Conservation (phyloP, 805 yeast genomes). For the Tetrapisispora arboricola region DNA sequence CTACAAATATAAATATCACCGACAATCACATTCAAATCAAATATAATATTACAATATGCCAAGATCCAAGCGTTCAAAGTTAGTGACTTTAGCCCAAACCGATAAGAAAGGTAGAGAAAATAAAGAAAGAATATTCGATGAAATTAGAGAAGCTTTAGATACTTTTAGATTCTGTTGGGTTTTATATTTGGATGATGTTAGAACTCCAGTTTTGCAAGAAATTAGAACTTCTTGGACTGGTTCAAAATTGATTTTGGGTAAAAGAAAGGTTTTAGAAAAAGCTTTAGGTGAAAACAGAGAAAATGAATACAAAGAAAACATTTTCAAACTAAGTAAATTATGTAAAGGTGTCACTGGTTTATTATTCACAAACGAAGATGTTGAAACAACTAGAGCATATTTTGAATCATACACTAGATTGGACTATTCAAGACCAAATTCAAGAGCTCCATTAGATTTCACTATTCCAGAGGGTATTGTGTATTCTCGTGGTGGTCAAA, state of each 20-base stretch:
- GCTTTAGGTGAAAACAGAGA: constrained; percentile 83
- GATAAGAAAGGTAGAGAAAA: constrained; percentile 92
- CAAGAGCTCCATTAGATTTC: constrained; percentile 73
- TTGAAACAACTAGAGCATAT: constrained; percentile 82
- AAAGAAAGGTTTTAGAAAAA: constrained; percentile 84
- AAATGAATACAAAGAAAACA: constrained; percentile 81
- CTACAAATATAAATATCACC: too few species aligned
- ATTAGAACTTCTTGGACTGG: constrained; percentile 90
- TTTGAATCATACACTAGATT: constrained; percentile 66
- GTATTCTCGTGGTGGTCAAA: constrained; percentile 91
- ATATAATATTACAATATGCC: too few species aligned
- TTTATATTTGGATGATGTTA: constrained; percentile 77
- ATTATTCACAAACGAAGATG: constrained; percentile 79
- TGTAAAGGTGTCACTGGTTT: constrained; percentile 78
- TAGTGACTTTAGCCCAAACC: constrained; percentile 90
- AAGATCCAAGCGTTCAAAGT: constrained; percentile 92
- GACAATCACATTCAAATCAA: too few species aligned
- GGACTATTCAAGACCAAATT: constrained; percentile 87
- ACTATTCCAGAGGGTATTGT: constrained; percentile 83
- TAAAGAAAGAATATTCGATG: constrained; percentile 85
- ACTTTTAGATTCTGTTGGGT: constrained; percentile 74
- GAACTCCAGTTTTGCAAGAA: constrained; percentile 92
- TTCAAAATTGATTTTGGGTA: constrained; percentile 80
- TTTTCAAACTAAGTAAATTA: constrained; percentile 54
- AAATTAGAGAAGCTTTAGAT: constrained; percentile 74